A percentile compares a stretch with the other conserved stretches of the same genome.
Conservation (phyloP, 306 rosid species). For the Quercus rubra region DNA sequence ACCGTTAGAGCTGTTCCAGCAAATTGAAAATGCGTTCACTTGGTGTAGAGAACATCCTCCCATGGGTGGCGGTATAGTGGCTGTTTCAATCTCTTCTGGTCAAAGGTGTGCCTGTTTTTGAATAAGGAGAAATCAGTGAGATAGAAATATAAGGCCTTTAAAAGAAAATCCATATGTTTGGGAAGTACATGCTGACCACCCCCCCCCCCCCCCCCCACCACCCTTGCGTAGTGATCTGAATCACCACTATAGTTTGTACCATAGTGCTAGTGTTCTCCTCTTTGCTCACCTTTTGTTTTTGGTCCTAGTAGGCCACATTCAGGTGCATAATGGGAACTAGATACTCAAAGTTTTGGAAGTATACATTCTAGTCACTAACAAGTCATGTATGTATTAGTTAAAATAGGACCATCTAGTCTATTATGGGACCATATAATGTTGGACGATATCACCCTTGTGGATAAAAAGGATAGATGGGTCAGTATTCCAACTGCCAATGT, state of each 20-base stretch:
- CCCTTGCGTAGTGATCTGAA: not conserved
- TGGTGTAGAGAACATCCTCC: constrained; percentile 99
- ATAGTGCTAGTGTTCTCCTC: not conserved
- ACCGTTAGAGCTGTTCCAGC: constrained; percentile 12
- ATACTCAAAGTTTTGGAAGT: not conserved
- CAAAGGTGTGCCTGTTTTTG: constrained; percentile 85
- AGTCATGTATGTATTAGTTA: constrained; percentile 13
- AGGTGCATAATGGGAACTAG: not conserved
- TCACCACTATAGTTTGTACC: not conserved
- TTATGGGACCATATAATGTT: not conserved
- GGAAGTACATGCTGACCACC: no score
- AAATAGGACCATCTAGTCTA: constrained; percentile 29
- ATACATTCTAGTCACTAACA: constrained; percentile 1
- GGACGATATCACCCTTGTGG: constrained; percentile 17
- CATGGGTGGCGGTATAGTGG: constrained; percentile 99
- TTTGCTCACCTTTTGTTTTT: not conserved
- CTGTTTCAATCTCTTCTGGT: constrained; percentile 98
- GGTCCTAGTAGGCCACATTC: not conserved
- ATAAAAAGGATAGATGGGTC: constrained; percentile 22
- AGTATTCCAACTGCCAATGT: constrained; percentile 3
- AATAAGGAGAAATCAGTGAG: constrained; percentile 10
- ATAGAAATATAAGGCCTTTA: not conserved
- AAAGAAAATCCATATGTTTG: not conserved
- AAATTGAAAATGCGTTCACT: constrained; percentile 41
- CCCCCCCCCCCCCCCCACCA: no score